phyloP scores from a whole-genome alignment of 2,329 filamentous ascomycete genomes.

The Diaporthe capsici region DNA sequence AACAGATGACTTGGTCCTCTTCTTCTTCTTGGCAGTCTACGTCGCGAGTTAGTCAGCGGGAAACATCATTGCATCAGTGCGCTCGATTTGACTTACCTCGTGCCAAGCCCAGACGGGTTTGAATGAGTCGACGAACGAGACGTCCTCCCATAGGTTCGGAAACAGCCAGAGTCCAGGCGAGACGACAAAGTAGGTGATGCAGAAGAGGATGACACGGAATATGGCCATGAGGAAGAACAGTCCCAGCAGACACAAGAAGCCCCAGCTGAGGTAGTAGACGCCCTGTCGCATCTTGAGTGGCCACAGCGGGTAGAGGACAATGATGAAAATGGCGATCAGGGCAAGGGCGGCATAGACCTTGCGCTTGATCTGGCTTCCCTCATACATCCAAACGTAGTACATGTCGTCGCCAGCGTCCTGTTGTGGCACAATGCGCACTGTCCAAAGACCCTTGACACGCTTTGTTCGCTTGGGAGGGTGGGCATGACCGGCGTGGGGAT shows the following conservation, averaged over 20 bases:
- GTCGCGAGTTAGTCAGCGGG: slow-evolving; percentile 18
- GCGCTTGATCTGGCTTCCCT: slow-evolving; percentile 93
- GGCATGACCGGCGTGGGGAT: slow-evolving; percentile 82
- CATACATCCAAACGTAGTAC: slow-evolving; percentile 98
- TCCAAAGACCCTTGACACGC: slow-evolving; percentile 96
- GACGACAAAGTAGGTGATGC: slow-evolving; percentile 87
- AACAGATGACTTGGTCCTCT: slow-evolving; percentile 60
- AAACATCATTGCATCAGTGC: neutral
- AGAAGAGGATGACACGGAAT: slow-evolving; percentile 94
- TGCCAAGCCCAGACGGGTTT: slow-evolving; percentile 98
- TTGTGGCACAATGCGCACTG: slow-evolving; percentile 94
- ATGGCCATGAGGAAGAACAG: slow-evolving; percentile 99
- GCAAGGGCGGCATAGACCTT: slow-evolving; percentile 91
- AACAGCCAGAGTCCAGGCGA: slow-evolving; percentile 97
- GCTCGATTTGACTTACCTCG: slow-evolving; percentile 73
- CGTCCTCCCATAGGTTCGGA: slow-evolving; percentile 98
- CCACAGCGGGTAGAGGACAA: slow-evolving; percentile 98
- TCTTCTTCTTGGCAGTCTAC: slow-evolving; percentile 69
- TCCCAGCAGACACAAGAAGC: slow-evolving; percentile 88
- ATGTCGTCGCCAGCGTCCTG: slow-evolving; percentile 89
- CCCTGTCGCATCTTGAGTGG: slow-evolving; percentile 90
- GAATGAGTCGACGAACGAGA: slow-evolving; percentile 98
- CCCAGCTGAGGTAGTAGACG: slow-evolving; percentile 98
- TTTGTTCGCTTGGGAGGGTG: slow-evolving; percentile 82
- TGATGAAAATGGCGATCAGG: slow-evolving; percentile 84